phyloP scores from a whole-genome alignment of 371 early-diverging fungal genomes.

The Chytridiales sp. region DNA sequence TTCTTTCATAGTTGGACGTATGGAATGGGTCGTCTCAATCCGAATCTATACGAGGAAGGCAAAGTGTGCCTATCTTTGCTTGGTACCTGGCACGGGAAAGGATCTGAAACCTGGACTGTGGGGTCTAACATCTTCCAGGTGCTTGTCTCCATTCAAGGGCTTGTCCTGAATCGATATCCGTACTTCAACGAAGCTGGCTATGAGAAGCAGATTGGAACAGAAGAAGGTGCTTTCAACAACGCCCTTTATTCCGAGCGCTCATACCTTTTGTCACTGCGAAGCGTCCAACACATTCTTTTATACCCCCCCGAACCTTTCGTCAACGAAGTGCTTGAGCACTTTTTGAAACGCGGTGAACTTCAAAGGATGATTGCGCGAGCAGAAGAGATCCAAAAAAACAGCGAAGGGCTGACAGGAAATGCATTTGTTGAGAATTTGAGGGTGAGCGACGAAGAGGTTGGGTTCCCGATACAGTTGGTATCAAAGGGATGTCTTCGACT shows the following conservation, averaged over 20 bases:
- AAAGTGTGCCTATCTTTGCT: conserved; percentile 55
- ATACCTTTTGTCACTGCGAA: conserved; percentile 43
- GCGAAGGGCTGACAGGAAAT: background rate
- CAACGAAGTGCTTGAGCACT: conserved; percentile 20
- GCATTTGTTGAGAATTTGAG: background rate
- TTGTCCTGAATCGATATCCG: conserved; percentile 52
- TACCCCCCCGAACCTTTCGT: conserved; percentile 15
- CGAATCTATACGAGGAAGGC: conserved; percentile 56
- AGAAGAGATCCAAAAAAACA: background rate
- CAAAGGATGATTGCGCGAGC: conserved; percentile 13
- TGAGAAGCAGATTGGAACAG: conserved; percentile 48
- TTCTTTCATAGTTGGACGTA: conserved; percentile 54
- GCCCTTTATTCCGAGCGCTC: conserved; percentile 53
- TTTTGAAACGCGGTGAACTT: conserved; percentile 6
- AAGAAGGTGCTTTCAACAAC: conserved; percentile 45
- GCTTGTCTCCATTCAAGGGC: conserved; percentile 53
- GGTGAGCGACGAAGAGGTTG: conserved; percentile 10
- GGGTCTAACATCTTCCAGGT: conserved; percentile 51
- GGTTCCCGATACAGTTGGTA: conserved; percentile 22
- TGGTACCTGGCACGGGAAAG: conserved; percentile 58
- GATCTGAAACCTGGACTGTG: conserved; percentile 52
- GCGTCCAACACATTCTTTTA: conserved; percentile 9
- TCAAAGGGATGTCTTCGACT: conserved; percentile 20
- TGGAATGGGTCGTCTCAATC: conserved; percentile 52
- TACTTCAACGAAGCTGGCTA: conserved; percentile 61